Conservation (phyloP, 2,329 filamentous ascomycete genomes). For the Lomentospora prolificans region DNA sequence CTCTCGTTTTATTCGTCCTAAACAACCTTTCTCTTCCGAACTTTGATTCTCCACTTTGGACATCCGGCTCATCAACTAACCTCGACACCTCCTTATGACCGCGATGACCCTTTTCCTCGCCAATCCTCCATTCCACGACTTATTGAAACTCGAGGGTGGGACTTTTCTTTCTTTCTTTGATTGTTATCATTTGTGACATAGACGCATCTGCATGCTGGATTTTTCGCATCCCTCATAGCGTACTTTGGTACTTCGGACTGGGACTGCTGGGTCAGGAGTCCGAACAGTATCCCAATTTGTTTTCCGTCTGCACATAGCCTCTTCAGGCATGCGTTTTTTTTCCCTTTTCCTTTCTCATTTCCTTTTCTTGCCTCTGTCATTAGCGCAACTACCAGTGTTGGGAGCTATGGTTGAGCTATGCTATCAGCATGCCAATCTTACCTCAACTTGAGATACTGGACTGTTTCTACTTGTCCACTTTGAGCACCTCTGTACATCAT, state of each 20-base stretch:
- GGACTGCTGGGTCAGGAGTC: background rate
- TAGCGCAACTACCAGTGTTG: background rate
- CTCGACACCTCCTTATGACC: background rate
- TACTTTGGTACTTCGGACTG: background rate
- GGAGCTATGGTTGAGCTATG: background rate
- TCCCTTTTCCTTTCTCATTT: background rate
- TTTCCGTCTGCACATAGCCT: conserved; percentile 1
- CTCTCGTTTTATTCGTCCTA: background rate
- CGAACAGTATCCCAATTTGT: background rate
- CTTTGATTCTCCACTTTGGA: background rate
- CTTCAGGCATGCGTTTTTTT: background rate
- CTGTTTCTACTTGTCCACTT: background rate
- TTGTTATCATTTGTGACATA: background rate
- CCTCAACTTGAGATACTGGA: background rate
- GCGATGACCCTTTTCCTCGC: conserved; percentile 6
- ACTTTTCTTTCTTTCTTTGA: background rate
- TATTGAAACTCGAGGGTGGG: background rate
- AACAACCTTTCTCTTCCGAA: background rate
- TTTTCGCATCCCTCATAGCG: background rate
- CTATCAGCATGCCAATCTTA: background rate
- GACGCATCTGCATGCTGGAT: background rate
- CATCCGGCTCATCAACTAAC: background rate
- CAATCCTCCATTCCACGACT: background rate
- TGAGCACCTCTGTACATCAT: conserved; percentile 1
- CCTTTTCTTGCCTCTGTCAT: background rate